These are phyloP conservation scores for Fraxinus velutina DNA, from an alignment of 305 asterid genomes.

Conservation along the genomic window DNA sequence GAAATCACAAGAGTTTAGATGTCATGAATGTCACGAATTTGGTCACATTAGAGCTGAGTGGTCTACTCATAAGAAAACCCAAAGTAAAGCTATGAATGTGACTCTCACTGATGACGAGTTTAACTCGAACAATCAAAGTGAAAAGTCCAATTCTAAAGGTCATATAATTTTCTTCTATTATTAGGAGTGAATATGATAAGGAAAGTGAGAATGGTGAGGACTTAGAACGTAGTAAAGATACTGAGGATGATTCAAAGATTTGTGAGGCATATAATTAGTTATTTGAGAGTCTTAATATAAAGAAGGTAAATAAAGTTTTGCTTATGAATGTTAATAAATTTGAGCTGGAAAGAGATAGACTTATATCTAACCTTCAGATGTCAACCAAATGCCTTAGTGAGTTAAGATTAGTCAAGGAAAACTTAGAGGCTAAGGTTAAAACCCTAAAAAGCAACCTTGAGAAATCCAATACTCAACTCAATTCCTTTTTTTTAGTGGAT, in stretches of 20 bases:
- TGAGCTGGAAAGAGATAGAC: not conserved
- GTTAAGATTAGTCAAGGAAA: not conserved
- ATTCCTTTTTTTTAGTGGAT: no score
- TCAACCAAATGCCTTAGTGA: not conserved
- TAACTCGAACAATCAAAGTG: no score
- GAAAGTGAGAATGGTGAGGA: not conserved
- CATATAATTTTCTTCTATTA: no score
- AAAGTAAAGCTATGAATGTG: no score
- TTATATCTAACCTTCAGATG: not conserved
- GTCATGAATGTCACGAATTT: no score
- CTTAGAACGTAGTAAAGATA: not conserved
- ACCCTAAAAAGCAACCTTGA: not conserved
- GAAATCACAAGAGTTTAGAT: no score
- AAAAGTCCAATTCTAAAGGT: no score
- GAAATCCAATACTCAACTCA: not conserved
- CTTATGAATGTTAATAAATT: not conserved
- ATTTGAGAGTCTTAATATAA: not conserved
- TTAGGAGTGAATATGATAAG: no score
- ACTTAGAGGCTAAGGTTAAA: not conserved
- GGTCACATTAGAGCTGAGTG: no score
- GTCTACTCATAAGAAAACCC: no score
- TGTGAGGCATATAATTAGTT: not conserved
- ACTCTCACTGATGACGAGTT: no score
- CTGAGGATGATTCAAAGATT: not conserved
- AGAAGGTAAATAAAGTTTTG: not conserved